These are phyloP conservation scores for Ambrosiella beaveri DNA, from an alignment of 2,329 filamentous ascomycete genomes.

Conservation along the genomic window DNA sequence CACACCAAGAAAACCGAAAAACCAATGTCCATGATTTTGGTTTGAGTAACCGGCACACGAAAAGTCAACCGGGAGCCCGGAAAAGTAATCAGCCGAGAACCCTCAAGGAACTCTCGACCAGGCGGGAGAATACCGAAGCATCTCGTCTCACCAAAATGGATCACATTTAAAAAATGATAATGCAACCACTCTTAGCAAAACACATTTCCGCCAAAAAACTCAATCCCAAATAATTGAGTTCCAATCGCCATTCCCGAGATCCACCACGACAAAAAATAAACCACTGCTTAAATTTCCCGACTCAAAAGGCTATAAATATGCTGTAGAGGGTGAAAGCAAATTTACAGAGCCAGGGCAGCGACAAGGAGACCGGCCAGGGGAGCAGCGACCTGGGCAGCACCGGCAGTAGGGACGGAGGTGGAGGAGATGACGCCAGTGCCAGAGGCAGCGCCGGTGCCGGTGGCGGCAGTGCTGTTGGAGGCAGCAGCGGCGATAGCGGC, in stretches of 20 bases:
- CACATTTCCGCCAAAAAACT: not conserved
- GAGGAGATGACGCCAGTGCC: constrained; percentile 9
- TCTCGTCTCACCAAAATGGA: not conserved
- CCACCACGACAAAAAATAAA: not conserved
- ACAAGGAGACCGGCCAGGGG: constrained; percentile 12
- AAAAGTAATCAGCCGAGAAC: not conserved
- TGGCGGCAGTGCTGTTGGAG: constrained; percentile 9
- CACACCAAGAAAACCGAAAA: not conserved
- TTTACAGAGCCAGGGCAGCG: constrained; percentile 13
- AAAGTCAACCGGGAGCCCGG: not conserved
- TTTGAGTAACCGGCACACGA: constrained; percentile 1
- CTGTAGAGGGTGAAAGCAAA: not conserved
- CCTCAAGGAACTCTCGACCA: not conserved
- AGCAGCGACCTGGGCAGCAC: constrained; percentile 12
- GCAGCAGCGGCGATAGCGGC: constrained; percentile 9
- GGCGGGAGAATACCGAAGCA: not conserved
- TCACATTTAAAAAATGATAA: not conserved
- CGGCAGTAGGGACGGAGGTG: constrained; percentile 12
- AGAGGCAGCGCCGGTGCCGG: constrained; percentile 10
- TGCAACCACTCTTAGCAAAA: not conserved
- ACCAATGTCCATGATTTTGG: not conserved
- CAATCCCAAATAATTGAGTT: not conserved
- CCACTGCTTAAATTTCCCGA: not conserved
- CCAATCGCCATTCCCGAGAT: not conserved
- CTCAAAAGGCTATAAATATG: not conserved